Conservation (phyloP, 2,329 filamentous ascomycete species). For the Cordyceps cateniannulata region DNA sequence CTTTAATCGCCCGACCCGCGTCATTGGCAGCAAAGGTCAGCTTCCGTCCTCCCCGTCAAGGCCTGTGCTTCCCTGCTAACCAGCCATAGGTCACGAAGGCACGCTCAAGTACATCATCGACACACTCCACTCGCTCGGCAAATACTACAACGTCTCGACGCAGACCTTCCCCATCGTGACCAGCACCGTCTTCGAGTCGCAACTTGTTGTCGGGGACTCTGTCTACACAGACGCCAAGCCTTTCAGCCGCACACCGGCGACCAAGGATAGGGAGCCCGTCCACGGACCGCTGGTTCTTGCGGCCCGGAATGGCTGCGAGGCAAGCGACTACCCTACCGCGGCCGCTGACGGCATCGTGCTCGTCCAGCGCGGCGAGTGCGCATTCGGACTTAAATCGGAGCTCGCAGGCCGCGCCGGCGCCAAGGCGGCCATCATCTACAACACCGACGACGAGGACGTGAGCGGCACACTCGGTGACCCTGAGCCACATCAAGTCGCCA, state of each 20-base stretch:
- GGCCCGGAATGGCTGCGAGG: slow-evolving; percentile 55
- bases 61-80: neutral
- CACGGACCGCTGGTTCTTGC: slow-evolving; percentile 55
- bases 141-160: slow-evolving; percentile 56
- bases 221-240: slow-evolving; percentile 44
- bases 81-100: slow-evolving; percentile 48
- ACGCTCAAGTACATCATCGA: slow-evolving; percentile 58
- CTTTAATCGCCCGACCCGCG: slow-evolving; percentile 62
- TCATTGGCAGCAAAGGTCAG: slow-evolving; percentile 60
- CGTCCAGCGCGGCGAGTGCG: slow-evolving; percentile 61
- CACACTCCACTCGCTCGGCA: slow-evolving; percentile 46
- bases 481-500: slow-evolving; percentile 54
- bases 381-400: slow-evolving; percentile 65
- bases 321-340: slow-evolving; percentile 54
- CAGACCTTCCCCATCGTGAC: slow-evolving; percentile 59
- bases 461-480: slow-evolving; percentile 64
- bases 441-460: slow-evolving; percentile 57
- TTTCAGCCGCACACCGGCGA: slow-evolving; percentile 64
- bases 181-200: slow-evolving; percentile 52
- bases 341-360: slow-evolving; percentile 62
- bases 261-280: slow-evolving; percentile 51
- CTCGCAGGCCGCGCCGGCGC: slow-evolving; percentile 64
- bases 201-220: slow-evolving; percentile 47
- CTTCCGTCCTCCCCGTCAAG: slow-evolving; percentile 5
- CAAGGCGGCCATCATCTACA: slow-evolving; percentile 66